These are phyloP conservation scores for Metarhizium humberi DNA, from an alignment of 2,329 filamentous ascomycete genomes.

Conservation along the genomic window DNA sequence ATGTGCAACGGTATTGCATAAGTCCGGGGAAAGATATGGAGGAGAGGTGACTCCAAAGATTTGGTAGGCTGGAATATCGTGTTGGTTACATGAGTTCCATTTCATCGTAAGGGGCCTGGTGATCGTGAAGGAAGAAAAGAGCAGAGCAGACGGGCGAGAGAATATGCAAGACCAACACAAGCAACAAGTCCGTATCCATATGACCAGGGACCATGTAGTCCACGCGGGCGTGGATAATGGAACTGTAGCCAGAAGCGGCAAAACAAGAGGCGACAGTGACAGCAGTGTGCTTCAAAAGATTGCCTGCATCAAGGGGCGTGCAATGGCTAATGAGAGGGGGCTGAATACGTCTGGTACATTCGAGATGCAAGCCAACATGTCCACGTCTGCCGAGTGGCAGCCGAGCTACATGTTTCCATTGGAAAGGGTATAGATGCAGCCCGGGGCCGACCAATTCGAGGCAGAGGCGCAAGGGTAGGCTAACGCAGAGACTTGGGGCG, in stretches of 20 bases:
- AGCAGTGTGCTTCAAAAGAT: background rate
- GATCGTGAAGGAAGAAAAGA: background rate
- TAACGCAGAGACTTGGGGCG: background rate
- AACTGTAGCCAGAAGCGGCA: background rate
- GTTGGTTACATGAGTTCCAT: conserved; percentile 19
- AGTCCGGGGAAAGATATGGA: conserved; percentile 8
- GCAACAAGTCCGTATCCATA: conserved; percentile 1
- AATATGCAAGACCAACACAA: conserved; percentile 2
- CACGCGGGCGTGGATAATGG: conserved; percentile 8
- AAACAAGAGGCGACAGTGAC: background rate
- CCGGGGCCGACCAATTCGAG: background rate
- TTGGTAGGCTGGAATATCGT: conserved; percentile 12
- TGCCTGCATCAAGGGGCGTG: background rate
- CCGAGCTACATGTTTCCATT: background rate
- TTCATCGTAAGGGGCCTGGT: conserved; percentile 7
- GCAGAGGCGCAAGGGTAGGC: background rate
- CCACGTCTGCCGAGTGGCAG: background rate
- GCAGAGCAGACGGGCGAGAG: background rate
- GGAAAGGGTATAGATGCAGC: background rate
- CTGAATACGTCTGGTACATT: conserved; percentile 1
- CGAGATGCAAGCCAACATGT: conserved; percentile 1
- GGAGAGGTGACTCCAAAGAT: conserved; percentile 18
- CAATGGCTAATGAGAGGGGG: background rate
- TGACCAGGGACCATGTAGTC: conserved; percentile 9
- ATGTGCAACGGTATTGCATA: conserved; percentile 2